phyloP scores from a whole-genome alignment of 2,329 filamentous ascomycete species.

The Sclerotinia glacialis region DNA sequence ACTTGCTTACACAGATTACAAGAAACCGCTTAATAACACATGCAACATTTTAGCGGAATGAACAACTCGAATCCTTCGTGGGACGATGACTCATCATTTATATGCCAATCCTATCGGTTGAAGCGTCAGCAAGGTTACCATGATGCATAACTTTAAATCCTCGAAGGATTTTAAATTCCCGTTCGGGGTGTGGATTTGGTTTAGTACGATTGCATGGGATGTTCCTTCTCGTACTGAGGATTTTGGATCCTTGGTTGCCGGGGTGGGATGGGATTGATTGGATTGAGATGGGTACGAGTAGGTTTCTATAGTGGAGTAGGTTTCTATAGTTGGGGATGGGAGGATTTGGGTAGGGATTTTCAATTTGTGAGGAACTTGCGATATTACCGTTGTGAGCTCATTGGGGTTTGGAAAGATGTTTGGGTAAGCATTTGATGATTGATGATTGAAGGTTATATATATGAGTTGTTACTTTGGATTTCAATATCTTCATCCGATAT shows the following conservation, averaged over 20 bases:
- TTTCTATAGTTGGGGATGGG: conserved; percentile 1
- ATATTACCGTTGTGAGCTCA: not conserved
- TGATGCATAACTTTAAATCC: not conserved
- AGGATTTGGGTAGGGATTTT: not conserved
- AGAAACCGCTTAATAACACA: not conserved
- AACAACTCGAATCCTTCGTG: not conserved
- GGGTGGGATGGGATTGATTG: not conserved
- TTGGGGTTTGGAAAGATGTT: not conserved
- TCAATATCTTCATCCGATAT: not conserved
- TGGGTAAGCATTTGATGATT: not conserved
- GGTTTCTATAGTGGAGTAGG: not conserved
- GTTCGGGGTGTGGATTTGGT: not conserved
- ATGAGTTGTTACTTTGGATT: not conserved
- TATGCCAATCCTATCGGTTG: not conserved
- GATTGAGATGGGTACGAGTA: no score
- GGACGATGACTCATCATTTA: not conserved
- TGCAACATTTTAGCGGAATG: not conserved
- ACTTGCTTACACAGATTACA: not conserved
- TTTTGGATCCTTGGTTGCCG: not conserved
- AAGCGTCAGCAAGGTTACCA: not conserved
- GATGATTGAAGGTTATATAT: not conserved
- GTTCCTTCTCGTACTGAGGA: conserved; percentile 10
- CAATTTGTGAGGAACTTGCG: not conserved
- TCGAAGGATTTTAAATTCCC: not conserved
- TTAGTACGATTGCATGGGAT: not conserved